Base-by-base conservation (phyloP, 164 flowering plant species). In the Santalum album region DNA sequence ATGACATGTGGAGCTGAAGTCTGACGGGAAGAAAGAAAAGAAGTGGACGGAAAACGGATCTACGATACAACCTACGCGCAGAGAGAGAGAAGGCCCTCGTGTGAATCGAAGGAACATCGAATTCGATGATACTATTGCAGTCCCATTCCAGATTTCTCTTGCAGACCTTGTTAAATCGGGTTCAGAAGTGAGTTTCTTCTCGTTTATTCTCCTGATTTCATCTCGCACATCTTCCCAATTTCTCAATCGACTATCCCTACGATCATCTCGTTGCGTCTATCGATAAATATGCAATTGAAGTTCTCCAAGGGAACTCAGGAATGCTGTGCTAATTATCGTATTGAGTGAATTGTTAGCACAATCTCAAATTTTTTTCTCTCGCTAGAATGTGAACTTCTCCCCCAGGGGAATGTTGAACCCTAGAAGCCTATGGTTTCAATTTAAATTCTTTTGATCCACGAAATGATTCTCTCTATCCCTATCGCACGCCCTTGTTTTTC, bases 91-190 rank as follows among this genome's bases (percentile, higher is more conserved):
- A 24, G 5, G 22, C 6, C 14, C 2, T 7, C 6, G 40, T 3
- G 34, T 3, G 34, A 29, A 9, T 29, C 9, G 6, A 3, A 6
- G 35, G 15, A 25, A 23, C 17, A 11, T 34, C 18, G 44, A 17
- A 27, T 23, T 32, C 58, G 48, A 87, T 87, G 96, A 78, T 87
- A 35, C 75, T 84, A 3, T 57, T 87, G 54, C 89, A 80, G 60
- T 75, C 91, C 3, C 79, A 78, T 3, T 87, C 96, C 19, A 77
- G 81, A 60, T 87, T 80, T 68, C 84, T 87, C 12, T 84, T 84
- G 12, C 85, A 84, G 65, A 75, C 82, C 60, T 69, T 87, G 55
- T 42, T 69, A 19, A 82, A 75, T 72, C 85, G 91, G 40, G 62
- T 80, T 51, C 77, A 87, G 12, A 77, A 77, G 95, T 87, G 27